Percentiles rank a stretch among this genome's conserved stretches.
Conservation (phyloP, 2,329 filamentous ascomycete species). For the Alternaria longipes region DNA sequence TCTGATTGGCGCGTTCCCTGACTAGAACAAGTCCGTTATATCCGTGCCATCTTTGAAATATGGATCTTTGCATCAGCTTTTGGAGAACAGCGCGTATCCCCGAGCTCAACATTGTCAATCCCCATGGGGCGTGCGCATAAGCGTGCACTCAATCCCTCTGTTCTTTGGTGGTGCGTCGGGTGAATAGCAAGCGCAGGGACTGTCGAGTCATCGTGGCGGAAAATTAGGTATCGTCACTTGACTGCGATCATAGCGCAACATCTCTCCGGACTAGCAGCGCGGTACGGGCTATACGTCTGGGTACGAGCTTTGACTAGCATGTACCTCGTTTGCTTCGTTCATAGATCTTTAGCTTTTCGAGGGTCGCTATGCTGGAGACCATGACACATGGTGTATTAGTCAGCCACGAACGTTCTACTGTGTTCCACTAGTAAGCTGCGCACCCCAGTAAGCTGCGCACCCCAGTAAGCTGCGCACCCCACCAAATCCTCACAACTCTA, state of each 20-base stretch:
- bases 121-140: constrained; percentile 15
- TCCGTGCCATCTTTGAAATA: constrained; percentile 7
- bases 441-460: too few species aligned
- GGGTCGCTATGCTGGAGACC: background rate
- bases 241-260: background rate
- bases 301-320: background rate
- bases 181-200: background rate
- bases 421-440: too few species aligned
- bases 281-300: background rate
- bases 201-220: background rate
- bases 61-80: constrained; percentile 7
- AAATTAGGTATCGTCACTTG: background rate
- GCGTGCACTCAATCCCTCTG: background rate
- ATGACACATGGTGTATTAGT: background rate
- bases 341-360: background rate
- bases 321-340: background rate
- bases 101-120: constrained; percentile 13
- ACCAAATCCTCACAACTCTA: too few species aligned
- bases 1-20: constrained; percentile 4
- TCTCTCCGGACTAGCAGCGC: background rate
- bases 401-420: background rate
- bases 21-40: constrained; percentile 11
- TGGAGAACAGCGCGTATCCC: constrained; percentile 6
- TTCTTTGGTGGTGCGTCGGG: constrained; percentile 1
- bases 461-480: too few species aligned